Evolutionary conservation across 1,284 basidiomycete species (phyloP).

Genomic region (Cutaneotrichosporon cutaneum): DNA sequence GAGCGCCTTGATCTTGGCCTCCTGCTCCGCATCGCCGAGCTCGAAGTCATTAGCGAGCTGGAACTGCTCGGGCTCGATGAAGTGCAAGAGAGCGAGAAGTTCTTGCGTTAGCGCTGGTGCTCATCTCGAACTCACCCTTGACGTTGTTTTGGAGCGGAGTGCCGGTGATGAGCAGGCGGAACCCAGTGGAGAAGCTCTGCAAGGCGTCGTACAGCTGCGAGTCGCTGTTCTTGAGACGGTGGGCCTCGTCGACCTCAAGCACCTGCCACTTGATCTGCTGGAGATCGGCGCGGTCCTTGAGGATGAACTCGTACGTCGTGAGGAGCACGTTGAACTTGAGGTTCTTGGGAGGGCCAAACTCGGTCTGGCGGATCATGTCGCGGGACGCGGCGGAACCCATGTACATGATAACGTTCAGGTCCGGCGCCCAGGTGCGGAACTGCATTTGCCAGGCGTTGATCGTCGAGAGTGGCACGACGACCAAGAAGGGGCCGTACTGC

Average conservation of each 20-base stretch:
- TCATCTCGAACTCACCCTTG: slow-evolving; percentile 64
- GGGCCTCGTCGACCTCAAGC: slow-evolving; percentile 96
- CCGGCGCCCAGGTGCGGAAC: slow-evolving; percentile 93
- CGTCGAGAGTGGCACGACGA: slow-evolving; percentile 96
- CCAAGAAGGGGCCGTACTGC: slow-evolving; percentile 95
- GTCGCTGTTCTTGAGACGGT: slow-evolving; percentile 96
- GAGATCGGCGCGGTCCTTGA: slow-evolving; percentile 87
- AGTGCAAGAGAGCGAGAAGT: slow-evolving; percentile 94
- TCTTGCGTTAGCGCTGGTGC: slow-evolving; percentile 58
- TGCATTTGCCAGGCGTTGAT: slow-evolving; percentile 98
- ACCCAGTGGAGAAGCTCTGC: slow-evolving; percentile 80
- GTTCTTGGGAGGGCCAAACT: slow-evolving; percentile 77
- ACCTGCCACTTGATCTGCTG: slow-evolving; percentile 96
- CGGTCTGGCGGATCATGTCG: slow-evolving; percentile 86
- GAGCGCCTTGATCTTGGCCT: slow-evolving; percentile 89
- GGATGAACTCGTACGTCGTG: slow-evolving; percentile 95
- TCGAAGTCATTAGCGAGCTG: slow-evolving; percentile 93
- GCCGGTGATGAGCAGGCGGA: slow-evolving; percentile 94
- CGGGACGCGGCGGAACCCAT: slow-evolving; percentile 86
- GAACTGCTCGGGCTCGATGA: slow-evolving; percentile 95
- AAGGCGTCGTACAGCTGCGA: slow-evolving; percentile 95
- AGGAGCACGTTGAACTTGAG: slow-evolving; percentile 95
- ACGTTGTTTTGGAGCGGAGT: slow-evolving; percentile 99
- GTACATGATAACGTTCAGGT: slow-evolving; percentile 95
- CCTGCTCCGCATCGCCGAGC: slow-evolving; percentile 87